These are phyloP conservation scores for Parafenestella ontariensis DNA, from an alignment of 2,329 filamentous ascomycete genomes.

Conservation along the genomic window DNA sequence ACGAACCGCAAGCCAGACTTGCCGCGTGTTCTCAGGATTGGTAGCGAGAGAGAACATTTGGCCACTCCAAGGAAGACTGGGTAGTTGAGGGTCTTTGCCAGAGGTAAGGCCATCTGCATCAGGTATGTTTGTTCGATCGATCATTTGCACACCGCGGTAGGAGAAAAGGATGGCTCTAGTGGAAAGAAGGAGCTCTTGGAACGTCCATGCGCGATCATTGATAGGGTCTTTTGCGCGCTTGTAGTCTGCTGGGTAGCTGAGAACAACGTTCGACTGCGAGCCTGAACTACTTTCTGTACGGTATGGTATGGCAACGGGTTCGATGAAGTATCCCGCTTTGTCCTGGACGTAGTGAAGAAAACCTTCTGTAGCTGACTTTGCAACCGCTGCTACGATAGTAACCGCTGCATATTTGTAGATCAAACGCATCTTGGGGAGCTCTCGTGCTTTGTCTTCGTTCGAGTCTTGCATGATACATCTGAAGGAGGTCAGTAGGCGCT, in stretches of 20 bases:
- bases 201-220: slow-evolving; percentile 16
- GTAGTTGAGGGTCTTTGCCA: slow-evolving; percentile 8
- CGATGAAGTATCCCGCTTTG: slow-evolving; percentile 6
- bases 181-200: slow-evolving; percentile 15
- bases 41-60: slow-evolving; percentile 5
- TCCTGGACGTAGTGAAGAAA: slow-evolving; percentile 9
- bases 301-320: slow-evolving; percentile 5
- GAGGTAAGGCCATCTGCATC: background rate
- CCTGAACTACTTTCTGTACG: background rate
- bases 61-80: slow-evolving; percentile 9
- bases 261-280: background rate
- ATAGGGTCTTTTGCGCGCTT: slow-evolving; percentile 14
- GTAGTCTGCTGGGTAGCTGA: slow-evolving; percentile 10
- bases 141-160: slow-evolving; percentile 7
- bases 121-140: slow-evolving; percentile 2
- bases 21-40: slow-evolving; percentile 3
- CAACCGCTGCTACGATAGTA: slow-evolving; percentile 9
- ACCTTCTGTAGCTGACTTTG: slow-evolving; percentile 11
- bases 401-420: slow-evolving; percentile 14
- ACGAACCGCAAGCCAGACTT: slow-evolving; percentile 8
- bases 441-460: slow-evolving; percentile 8
- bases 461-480: slow-evolving; percentile 17
- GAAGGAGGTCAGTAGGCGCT: background rate
- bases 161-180: slow-evolving; percentile 10
- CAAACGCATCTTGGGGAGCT: slow-evolving; percentile 12